Evolutionary conservation across 2,329 filamentous ascomycete species (phyloP), one percentile per base, ranked within the genome.

Genomic region (Plenodomus tracheiphilus): DNA sequence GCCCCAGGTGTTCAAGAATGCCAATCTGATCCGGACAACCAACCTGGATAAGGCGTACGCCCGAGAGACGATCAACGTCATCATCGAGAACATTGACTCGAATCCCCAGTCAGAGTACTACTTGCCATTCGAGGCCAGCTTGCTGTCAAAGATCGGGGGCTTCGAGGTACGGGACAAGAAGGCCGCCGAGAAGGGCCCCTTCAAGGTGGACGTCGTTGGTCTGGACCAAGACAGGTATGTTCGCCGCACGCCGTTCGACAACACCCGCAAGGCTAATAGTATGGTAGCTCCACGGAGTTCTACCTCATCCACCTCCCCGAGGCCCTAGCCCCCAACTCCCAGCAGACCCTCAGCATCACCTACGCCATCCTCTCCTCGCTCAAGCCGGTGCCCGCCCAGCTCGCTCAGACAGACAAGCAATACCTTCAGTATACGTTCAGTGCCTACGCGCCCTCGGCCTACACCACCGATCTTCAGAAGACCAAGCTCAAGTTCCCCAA

Each of bases 151-250:
- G 58, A 78, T 97, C 54, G 94, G 93, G 58, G 91, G 88, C 34
- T 77, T 99, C 49, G 92, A 97, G 76, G 94, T 92, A 45, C 90
- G 88, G 78, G 91, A 97, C 73, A 94, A 92, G 80, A 96, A 96
- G 75, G 83, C 91, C 57, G 74, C 82, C 30, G 81, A 80, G 44
- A 80, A 84, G 59, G 83, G 81, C 11, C 79, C 82, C 28, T 96
- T 97, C 72, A 74, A 76, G 41, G 85, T 87, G 36, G 85, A 89
- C 59, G 76, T 83, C 44, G 85, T 89, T 15, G 87, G 79, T 63
- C 78, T 81, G 59, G 77, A 82, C 65, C 59, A 69, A 15, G 70
- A 75, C 69, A 84, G 73, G 89, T 79, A 66, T 16, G 22, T 32
- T n/a, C 35, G 9, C 21, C 39, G 15, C 13, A 32, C 28, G 28